These are phyloP conservation scores for Coccomyxa subellipsoidea DNA, from an alignment of 163 green algal species.

Conservation along the genomic window DNA sequence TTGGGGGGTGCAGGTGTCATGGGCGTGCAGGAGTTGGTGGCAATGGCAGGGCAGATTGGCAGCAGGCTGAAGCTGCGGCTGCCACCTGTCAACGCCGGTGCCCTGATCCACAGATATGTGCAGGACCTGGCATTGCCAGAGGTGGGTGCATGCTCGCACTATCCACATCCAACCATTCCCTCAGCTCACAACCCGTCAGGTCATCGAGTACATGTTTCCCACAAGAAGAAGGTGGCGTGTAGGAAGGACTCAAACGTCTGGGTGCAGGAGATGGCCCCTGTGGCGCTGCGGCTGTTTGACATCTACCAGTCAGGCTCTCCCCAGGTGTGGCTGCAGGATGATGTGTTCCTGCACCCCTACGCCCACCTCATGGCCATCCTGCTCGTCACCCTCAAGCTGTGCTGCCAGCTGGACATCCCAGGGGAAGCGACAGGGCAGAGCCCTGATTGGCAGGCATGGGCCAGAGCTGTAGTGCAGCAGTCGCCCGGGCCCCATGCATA, in stretches of 20 bases:
- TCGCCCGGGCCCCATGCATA: neutral
- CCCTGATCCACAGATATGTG: neutral
- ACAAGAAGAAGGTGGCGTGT: no score
- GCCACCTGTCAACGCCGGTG: neutral
- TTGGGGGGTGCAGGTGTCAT: neutral
- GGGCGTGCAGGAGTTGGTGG: neutral
- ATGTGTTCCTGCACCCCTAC: neutral
- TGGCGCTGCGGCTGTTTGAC: constrained; percentile 5
- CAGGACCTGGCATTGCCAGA: neutral
- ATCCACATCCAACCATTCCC: no score
- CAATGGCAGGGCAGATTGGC: neutral
- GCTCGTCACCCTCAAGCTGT: neutral
- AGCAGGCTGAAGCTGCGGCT: neutral
- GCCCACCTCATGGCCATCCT: neutral
- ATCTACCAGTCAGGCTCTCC: neutral
- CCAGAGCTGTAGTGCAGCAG: neutral
- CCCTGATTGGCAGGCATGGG: neutral
- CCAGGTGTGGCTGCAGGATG: constrained; percentile 4
- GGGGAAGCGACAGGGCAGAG: neutral
- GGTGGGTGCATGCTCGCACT: neutral
- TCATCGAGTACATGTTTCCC: no score
- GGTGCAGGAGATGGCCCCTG: neutral
- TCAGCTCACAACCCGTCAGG: no score
- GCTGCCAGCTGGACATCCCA: neutral
- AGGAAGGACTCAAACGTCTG: no score